phyloP scores from a whole-genome alignment of 2,329 filamentous ascomycete species.

The Aspergillus sp. region DNA sequence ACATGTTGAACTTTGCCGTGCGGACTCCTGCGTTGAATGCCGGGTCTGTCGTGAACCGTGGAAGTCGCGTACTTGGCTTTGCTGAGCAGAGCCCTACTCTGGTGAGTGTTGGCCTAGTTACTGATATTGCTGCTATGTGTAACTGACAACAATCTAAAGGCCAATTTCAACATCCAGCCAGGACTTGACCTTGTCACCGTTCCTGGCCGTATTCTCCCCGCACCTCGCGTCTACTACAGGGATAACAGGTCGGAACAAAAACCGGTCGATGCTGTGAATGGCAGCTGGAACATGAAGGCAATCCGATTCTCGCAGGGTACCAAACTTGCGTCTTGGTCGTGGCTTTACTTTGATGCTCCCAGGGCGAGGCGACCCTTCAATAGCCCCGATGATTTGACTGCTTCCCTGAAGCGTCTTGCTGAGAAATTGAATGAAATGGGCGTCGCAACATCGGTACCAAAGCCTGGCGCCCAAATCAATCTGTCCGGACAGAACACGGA shows the following conservation, averaged over 20 bases:
- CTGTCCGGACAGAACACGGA: conserved; percentile 12
- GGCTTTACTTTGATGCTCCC: conserved; percentile 15
- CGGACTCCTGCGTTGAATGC: conserved; percentile 61
- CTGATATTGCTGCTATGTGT: neutral
- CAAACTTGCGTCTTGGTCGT: conserved; percentile 23
- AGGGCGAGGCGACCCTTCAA: conserved; percentile 5
- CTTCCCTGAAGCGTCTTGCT: conserved; percentile 13
- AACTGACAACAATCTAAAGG: conserved; percentile 19
- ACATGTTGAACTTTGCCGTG: conserved; percentile 69
- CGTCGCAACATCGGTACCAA: conserved; percentile 11
- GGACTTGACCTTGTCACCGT: conserved; percentile 59
- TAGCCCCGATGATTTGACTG: conserved; percentile 4
- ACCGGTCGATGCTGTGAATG: conserved; percentile 30
- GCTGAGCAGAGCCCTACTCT: conserved; percentile 38
- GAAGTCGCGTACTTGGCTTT: conserved; percentile 51
- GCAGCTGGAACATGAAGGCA: conserved; percentile 62
- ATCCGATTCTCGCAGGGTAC: conserved; percentile 52
- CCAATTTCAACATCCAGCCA: conserved; percentile 54
- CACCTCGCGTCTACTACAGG: conserved; percentile 57
- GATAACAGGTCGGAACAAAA: conserved; percentile 14
- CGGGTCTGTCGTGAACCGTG: conserved; percentile 54
- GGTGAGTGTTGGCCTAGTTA: conserved; percentile 21
- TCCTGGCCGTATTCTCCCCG: conserved; percentile 58
- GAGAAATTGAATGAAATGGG: conserved; percentile 22
- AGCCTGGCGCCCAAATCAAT: conserved; percentile 8